phyloP scores from a whole-genome alignment of 257 asterid species.

The Mentha longifolia region DNA sequence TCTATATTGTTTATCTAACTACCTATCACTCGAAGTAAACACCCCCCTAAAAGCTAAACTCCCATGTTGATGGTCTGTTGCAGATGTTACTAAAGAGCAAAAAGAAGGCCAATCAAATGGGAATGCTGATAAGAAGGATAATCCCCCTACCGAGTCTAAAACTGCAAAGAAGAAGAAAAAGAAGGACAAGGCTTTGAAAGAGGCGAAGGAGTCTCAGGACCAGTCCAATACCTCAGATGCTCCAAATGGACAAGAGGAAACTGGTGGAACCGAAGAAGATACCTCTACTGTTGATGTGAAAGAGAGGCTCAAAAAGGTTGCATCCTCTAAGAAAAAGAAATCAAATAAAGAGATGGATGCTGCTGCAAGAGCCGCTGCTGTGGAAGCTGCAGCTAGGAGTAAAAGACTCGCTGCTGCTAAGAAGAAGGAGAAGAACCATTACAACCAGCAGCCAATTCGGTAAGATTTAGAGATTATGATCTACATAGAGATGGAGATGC shows the following conservation, averaged over 20 bases:
- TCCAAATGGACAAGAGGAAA: conserved; percentile 49
- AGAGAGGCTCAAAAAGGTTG: conserved; percentile 75
- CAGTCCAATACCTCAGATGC: conserved; percentile 49
- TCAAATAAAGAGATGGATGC: conserved; percentile 80
- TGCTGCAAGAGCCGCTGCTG: conserved; percentile 84
- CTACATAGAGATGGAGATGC: conserved; percentile 31
- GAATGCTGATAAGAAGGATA: conserved; percentile 55
- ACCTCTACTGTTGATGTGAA: conserved; percentile 61
- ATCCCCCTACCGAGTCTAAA: conserved; percentile 58
- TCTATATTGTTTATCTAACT: too few relatives aligned
- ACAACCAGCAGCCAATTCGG: conserved; percentile 88
- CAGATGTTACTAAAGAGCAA: conserved; percentile 54
- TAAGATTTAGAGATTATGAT: conserved; percentile 32
- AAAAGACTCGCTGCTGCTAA: conserved; percentile 89
- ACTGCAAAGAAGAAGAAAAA: conserved; percentile 58
- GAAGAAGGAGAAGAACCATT: conserved; percentile 94
- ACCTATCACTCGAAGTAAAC: too few relatives aligned
- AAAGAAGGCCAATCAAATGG: conserved; percentile 55
- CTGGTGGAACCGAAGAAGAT: conserved; percentile 50
- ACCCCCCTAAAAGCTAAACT: not conserved
- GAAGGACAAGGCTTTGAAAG: conserved; percentile 78
- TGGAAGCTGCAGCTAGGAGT: conserved; percentile 89
- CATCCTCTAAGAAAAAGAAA: conserved; percentile 79
- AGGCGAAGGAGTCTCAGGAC: conserved; percentile 66
- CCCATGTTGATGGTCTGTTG: conserved; percentile 3